Evolutionary conservation across 2,329 filamentous ascomycete genomes (phyloP), one percentile per base, ranked within the genome.

Genomic region (Sporothrix humicola): DNA sequence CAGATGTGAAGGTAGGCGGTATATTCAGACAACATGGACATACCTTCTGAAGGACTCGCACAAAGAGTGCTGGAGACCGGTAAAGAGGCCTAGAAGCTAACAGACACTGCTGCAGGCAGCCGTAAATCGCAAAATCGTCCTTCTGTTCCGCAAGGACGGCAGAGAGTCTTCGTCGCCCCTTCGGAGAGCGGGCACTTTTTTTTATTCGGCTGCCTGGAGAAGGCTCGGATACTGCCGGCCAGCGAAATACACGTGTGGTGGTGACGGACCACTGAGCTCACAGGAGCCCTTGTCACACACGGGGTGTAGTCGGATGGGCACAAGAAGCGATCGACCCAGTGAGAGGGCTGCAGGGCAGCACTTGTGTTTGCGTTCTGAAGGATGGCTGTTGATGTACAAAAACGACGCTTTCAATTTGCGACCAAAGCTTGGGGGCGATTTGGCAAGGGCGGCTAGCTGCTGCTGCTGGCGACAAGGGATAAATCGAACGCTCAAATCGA

Each of bases 161-260:
- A 70, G 46, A n/a, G 46, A 20, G 72, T 1, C 3, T 15, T 50
- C 26, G 58, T 63, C 12, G 23, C 63, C 42, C 71, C 37, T 31
- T 73, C 50, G 26, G 37, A 5, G 42, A 17, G 23, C 46, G 65
- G 65, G 71, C 50, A 52, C 46, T 46, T 59, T 63, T 54, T 58
- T 61, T 73, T 74, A 71, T 71, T 48, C 66, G 71, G 71, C 73
- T 74, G 73, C 73, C 73, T 74, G 71, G 71, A 23, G 63, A 72
- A 46, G 54, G 44, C 31, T 66, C 54, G 68, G 59, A 59, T 70
- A 23, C 61, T 65, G 73, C 59, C 69, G 50, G n/a, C n/a, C 58
- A 46, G 46, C 56, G 52, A 26, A 23, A 44, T n/a, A 37, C 54
- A 20, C 46, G 58, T 23, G 15, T n/a, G 23, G 6, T 44, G n/a